These are phyloP conservation scores for Trichoderma asperelloides DNA, from an alignment of 495 filamentous ascomycete genomes.

Conservation along the genomic window DNA sequence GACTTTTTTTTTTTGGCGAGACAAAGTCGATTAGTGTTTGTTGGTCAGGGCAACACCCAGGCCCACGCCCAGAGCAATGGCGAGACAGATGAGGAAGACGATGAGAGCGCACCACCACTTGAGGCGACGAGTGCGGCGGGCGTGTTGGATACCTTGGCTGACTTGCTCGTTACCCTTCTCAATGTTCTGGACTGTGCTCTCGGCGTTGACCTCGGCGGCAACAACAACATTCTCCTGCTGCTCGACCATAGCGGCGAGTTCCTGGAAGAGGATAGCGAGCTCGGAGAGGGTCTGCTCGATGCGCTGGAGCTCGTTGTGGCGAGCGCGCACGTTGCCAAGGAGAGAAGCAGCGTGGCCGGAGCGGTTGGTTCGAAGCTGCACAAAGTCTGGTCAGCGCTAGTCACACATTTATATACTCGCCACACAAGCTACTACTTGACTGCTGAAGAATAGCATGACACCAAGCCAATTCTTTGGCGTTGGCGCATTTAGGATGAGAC, in stretches of 20 bases:
- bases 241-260: constrained; percentile 56
- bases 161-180: constrained; percentile 52
- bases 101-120: constrained; percentile 65
- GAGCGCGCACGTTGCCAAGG: constrained; percentile 63
- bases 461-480: background rate
- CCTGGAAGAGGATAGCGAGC: constrained; percentile 55
- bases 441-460: background rate
- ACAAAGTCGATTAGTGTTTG: background rate
- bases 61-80: constrained; percentile 41
- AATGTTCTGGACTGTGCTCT: constrained; percentile 48
- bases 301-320: constrained; percentile 64
- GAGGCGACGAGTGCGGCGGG: constrained; percentile 48
- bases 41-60: constrained; percentile 24
- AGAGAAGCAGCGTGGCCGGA: constrained; percentile 55
- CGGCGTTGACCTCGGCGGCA: constrained; percentile 45
- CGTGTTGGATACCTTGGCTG: constrained; percentile 49
- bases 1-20: background rate
- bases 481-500: constrained; percentile 3
- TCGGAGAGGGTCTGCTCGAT: constrained; percentile 61
- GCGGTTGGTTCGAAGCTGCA: constrained; percentile 60
- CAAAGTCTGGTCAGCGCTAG: background rate
- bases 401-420: background rate
- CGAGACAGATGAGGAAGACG: constrained; percentile 46
- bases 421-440: constrained; percentile 12
- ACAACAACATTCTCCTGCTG: constrained; percentile 50